These are phyloP conservation scores for Chlamydomonas sp. DNA, from an alignment of 139 green algal genomes.

Conservation along the genomic window DNA sequence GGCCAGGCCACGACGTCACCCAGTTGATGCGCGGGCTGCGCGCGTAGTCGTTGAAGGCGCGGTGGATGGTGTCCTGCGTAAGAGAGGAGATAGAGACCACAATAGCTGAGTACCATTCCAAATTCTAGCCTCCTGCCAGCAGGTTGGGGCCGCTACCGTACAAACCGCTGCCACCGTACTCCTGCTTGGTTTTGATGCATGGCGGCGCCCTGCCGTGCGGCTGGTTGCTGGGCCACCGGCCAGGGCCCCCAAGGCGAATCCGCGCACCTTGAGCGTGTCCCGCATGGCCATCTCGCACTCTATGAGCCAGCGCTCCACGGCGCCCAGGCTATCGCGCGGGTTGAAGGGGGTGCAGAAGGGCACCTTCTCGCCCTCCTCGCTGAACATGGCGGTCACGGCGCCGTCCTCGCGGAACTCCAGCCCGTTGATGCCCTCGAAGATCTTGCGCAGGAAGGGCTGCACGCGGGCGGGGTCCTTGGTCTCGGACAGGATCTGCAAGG, in stretches of 20 bases:
- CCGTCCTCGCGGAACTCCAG: conserved; percentile 74
- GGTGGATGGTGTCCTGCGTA: conserved; percentile 31
- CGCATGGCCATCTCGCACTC: conserved; percentile 80
- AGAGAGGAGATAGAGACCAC: too few species aligned
- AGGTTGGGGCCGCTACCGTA: too few species aligned
- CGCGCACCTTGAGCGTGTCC: conserved; percentile 58
- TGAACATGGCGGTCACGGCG: conserved; percentile 74
- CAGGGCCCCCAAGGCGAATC: not conserved
- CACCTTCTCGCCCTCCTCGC: conserved; percentile 79
- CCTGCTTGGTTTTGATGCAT: not conserved
- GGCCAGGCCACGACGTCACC: conserved; percentile 71
- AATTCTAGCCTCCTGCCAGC: too few species aligned
- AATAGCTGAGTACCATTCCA: too few species aligned
- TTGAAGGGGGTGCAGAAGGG: conserved; percentile 69
- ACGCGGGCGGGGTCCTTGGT: conserved; percentile 85
- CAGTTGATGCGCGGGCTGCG: conserved; percentile 60
- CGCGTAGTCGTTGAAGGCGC: conserved; percentile 69
- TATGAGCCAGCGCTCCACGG: conserved; percentile 87
- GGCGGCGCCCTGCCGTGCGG: not conserved
- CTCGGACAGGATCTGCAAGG: conserved; percentile 79
- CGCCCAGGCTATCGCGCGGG: conserved; percentile 59
- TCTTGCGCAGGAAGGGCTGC: conserved; percentile 86
- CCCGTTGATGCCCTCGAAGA: conserved; percentile 85
- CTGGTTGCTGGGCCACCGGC: not conserved
- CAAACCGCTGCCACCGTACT: too few species aligned